Conservation (phyloP, 768 basidiomycete species). For the Vararia minispora region DNA sequence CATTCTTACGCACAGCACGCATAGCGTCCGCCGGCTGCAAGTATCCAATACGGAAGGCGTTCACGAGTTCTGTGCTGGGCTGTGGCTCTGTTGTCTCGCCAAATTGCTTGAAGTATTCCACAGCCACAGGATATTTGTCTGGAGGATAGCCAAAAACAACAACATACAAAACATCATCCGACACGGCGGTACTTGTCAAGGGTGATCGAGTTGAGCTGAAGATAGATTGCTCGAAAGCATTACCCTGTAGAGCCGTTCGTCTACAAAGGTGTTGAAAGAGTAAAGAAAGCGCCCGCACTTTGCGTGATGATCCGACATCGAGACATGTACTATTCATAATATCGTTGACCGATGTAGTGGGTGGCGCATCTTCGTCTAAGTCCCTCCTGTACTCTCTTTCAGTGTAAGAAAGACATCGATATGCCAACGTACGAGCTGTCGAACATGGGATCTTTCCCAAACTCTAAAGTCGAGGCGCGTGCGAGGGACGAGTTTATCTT, state of each 20-base stretch:
- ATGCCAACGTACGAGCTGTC: conserved; percentile 43
- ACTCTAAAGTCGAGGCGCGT: conserved; percentile 54
- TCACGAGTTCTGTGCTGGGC: conserved; percentile 53
- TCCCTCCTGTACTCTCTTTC: conserved; percentile 9
- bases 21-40: conserved; percentile 60
- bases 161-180: conserved; percentile 43
- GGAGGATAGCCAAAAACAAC: conserved; percentile 85
- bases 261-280: neutral
- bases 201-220: conserved; percentile 13
- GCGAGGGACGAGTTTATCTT: conserved; percentile 65
- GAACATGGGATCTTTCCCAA: conserved; percentile 82
- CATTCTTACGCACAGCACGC: conserved; percentile 72
- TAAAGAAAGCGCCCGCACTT: neutral
- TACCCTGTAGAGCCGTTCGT: conserved; percentile 20
- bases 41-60: conserved; percentile 79
- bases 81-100: conserved; percentile 63
- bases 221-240: conserved; percentile 27
- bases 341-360: conserved; percentile 64
- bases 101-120: conserved; percentile 65
- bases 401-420: neutral
- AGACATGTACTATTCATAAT: conserved; percentile 48
- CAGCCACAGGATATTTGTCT: conserved; percentile 61
- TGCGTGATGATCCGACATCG: conserved; percentile 21
- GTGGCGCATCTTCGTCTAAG: conserved; percentile 59
- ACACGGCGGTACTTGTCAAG: conserved; percentile 8